Percentiles rank a stretch among this genome's conserved stretches.
Conservation (phyloP, 73 alveolate species). For the Symbiodinium natans region DNA sequence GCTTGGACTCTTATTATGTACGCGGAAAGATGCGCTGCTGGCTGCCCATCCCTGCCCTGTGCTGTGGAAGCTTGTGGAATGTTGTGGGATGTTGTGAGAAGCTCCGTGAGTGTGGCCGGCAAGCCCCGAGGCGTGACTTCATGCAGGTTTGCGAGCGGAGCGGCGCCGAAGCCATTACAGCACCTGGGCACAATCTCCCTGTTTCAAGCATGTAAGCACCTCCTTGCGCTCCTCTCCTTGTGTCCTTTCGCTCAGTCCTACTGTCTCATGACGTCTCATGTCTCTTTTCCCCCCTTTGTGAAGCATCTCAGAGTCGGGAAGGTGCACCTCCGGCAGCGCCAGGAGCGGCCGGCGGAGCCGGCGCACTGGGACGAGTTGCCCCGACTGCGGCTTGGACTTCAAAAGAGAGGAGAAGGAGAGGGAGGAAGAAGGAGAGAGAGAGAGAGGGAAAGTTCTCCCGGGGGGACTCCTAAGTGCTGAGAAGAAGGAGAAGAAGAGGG, state of each 20-base stretch:
- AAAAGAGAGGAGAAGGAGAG: no score
- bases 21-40: no score
- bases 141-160: constrained; percentile 84
- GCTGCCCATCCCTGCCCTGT: no score
- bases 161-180: constrained; percentile 94
- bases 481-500: no score
- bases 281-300: no score
- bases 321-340: constrained; percentile 94
- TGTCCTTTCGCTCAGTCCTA: no score
- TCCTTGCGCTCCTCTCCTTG: no score
- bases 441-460: no score
- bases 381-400: not conserved
- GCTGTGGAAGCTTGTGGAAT: not conserved
- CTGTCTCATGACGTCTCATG: no score
- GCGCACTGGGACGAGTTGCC: constrained; percentile 95
- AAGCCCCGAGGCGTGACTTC: constrained; percentile 72
- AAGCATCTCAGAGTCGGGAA: not conserved
- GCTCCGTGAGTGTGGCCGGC: not conserved
- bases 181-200: constrained; percentile 41
- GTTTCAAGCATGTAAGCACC: no score
- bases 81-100: not conserved
- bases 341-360: constrained; percentile 95
- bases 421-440: no score
- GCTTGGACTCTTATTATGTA: not conserved
- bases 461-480: no score